Base-by-base conservation (phyloP, 768 basidiomycete species). In the Baorangia bicolor region DNA sequence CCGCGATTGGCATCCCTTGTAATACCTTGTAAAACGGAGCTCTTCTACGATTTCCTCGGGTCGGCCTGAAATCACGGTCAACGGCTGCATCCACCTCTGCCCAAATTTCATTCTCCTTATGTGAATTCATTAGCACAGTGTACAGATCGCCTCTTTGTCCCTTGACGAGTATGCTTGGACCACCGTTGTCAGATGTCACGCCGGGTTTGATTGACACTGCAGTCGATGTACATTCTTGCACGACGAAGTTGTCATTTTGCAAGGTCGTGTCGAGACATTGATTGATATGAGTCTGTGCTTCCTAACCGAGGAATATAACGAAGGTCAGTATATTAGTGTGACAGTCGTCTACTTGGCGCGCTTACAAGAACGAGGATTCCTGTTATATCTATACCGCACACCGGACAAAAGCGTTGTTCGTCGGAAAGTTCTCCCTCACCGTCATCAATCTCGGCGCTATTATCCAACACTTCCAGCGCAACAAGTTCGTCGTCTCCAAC, bases 1-100 rank as follows among this genome's bases (percentile, higher is more conserved):
- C 97, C 14, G 96, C 94, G 25, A 99, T 90, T 10, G 95, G 94
- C 94, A 98, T 97, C 2, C 97, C 96, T 63, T 92, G 90, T 62
- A 98, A 69, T 23, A 94, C 82, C 74, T 98, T 99, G 75, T 96
- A 98, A 69, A 98, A 98, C 0, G 97, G 97, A 0, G 94, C 92
- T 55, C 83, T 86, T 55, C 90, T 76, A 28, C 90, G 79, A 28
- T 76, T 74, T 28, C 78, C 77, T 53, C 81, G 82, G 8, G 71
- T 76, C 2, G 77, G 69, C 16, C 76, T 77, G 56, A 77, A 78
- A 43, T 71, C 75, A 25, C 73, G 75, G 56, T 80, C 77, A 57
- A 86, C 84, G 1, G 71, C 75, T 16, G 73, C 68, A 18, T 82
- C 74, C 0, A 87, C 94, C 69, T 92, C 90, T 64, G 87, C 89